Conservation (phyloP, 805 yeast species). For the Crinitomyces ghanaensis region DNA sequence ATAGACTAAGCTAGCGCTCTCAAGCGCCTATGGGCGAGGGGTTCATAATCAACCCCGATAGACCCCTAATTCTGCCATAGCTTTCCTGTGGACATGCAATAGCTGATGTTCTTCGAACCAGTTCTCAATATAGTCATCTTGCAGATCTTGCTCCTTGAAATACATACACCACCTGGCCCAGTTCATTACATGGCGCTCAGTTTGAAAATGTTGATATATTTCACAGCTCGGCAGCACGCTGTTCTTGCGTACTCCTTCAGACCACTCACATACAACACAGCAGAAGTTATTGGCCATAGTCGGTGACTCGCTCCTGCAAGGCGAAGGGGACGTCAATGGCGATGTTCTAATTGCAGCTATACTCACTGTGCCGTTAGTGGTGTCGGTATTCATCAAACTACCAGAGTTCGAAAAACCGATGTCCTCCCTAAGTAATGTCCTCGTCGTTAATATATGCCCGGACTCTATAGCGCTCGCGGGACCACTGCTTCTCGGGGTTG, state of each 20-base stretch:
- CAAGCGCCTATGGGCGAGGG: too few relatives aligned
- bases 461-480: too few relatives aligned
- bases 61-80: constrained; percentile 11
- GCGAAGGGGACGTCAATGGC: too few relatives aligned
- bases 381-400: too few relatives aligned
- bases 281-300: constrained; percentile 1
- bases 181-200: constrained; percentile 16
- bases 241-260: constrained; percentile 14
- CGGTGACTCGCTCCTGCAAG: too few relatives aligned
- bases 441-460: too few relatives aligned
- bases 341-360: too few relatives aligned
- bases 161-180: constrained; percentile 20
- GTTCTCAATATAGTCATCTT: constrained; percentile 21
- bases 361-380: too few relatives aligned
- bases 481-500: too few relatives aligned
- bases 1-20: too few relatives aligned
- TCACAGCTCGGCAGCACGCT: constrained; percentile 8
- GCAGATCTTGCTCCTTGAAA: constrained; percentile 17
- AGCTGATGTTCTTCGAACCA: constrained; percentile 21
- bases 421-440: too few relatives aligned
- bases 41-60: neutral
- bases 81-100: constrained; percentile 13
- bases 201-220: constrained; percentile 17
- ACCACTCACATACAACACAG: constrained; percentile 23
- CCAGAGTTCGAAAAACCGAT: too few relatives aligned